Evolutionary conservation across 495 filamentous ascomycete genomes (phyloP).

Genomic region (Neurospora sp.): DNA sequence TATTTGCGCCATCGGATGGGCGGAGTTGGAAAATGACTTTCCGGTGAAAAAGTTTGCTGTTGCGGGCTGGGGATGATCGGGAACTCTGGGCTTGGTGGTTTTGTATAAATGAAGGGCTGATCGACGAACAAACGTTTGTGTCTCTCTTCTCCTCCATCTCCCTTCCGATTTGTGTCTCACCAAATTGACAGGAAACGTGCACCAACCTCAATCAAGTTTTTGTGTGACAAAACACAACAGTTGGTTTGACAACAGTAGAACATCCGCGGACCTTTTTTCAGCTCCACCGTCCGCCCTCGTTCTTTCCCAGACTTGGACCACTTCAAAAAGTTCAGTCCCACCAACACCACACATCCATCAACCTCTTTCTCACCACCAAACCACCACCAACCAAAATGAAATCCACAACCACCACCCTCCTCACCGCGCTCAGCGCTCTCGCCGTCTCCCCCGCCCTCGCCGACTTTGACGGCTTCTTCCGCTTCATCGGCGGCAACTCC

Average conservation of each 20-base stretch:
- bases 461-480: conserved; percentile 12
- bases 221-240: neutral
- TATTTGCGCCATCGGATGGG: neutral
- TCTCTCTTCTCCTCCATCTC: neutral
- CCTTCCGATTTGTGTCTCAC: neutral
- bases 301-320: neutral
- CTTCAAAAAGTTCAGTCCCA: neutral
- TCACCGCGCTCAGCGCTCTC: conserved; percentile 2
- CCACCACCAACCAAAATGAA: conserved; percentile 4
- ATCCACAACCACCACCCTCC: neutral
- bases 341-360: neutral
- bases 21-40: neutral
- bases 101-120: neutral
- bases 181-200: neutral
- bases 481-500: conserved; percentile 5
- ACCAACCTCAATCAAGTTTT: neutral
- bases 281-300: neutral
- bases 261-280: neutral
- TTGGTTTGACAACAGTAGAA: neutral
- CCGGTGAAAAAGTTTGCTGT: neutral
- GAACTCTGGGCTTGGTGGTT: neutral
- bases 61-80: neutral
- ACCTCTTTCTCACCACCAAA: neutral
- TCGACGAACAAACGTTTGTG: neutral
- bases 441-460: neutral